phyloP scores from a whole-genome alignment of 495 filamentous ascomycete species.

The Parathielavia appendiculata region DNA sequence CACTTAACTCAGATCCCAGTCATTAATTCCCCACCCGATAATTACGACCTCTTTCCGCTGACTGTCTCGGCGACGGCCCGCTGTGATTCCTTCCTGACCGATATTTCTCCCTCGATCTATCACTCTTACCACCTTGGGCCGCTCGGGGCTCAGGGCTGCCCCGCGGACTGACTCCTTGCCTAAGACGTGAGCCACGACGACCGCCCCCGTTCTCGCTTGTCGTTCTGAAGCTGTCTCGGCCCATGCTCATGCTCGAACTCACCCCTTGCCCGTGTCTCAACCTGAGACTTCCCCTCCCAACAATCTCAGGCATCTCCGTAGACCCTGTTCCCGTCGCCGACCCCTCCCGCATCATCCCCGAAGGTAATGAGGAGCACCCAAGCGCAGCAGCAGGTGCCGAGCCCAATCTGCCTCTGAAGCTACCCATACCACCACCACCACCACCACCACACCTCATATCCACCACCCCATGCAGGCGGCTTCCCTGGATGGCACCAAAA shows the following conservation, averaged over 20 bases:
- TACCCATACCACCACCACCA: not conserved
- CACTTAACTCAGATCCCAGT: not conserved
- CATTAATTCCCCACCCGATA: not conserved
- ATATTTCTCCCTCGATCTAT: not conserved
- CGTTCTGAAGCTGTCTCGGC: not conserved
- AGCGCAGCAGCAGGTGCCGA: not conserved
- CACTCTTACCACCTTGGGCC: not conserved
- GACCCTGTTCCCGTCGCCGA: not conserved
- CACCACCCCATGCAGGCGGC: too few species aligned
- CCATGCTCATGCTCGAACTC: not conserved
- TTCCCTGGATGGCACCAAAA: too few species aligned
- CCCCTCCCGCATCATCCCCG: not conserved
- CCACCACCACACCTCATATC: not conserved
- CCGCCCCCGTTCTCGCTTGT: not conserved
- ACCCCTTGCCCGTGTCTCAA: not conserved
- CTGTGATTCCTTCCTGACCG: not conserved
- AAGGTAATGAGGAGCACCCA: not conserved
- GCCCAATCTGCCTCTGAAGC: not conserved
- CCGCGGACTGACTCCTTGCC: not conserved
- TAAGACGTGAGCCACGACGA: not conserved
- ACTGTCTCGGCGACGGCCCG: slow-evolving; percentile 4
- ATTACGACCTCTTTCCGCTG: not conserved
- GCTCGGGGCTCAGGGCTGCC: not conserved
- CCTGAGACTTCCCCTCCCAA: not conserved
- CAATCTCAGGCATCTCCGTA: not conserved